Evolutionary conservation across 768 basidiomycete genomes (phyloP).

Genomic region (Tephrocybe sp.): DNA sequence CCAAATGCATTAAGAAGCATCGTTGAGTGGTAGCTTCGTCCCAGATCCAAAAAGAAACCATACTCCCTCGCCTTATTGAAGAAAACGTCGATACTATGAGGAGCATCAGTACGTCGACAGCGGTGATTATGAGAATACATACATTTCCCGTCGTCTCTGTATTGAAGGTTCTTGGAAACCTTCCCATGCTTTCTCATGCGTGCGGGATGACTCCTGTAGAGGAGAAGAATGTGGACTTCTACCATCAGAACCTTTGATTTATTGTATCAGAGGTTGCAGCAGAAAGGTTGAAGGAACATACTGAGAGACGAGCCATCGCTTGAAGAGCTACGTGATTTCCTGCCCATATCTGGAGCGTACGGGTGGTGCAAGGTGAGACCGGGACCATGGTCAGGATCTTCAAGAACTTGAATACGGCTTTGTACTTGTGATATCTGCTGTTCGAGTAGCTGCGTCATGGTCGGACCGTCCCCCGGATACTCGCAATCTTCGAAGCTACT

Average conservation of each 20-base stretch:
- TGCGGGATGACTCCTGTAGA: not conserved
- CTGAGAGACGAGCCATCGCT: not conserved
- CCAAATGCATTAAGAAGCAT: slow-evolving; percentile 46
- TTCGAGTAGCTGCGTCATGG: slow-evolving; percentile 8
- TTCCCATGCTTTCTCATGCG: not conserved
- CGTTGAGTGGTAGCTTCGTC: slow-evolving; percentile 41
- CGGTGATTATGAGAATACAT: not conserved
- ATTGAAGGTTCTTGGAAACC: not conserved
- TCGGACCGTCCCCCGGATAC: slow-evolving; percentile 9
- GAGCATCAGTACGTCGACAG: not conserved
- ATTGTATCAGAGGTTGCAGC: not conserved
- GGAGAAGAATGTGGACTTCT: not conserved
- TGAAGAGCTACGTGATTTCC: not conserved
- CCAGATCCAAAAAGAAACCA: slow-evolving; percentile 57
- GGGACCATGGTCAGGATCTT: slow-evolving; percentile 1
- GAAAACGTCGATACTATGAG: slow-evolving; percentile 7
- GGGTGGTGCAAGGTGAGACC: slow-evolving; percentile 9
- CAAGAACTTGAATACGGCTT: slow-evolving; percentile 4
- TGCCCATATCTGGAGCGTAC: not conserved
- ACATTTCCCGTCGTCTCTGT: not conserved
- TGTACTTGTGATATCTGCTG: slow-evolving; percentile 9
- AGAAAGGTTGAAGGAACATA: not conserved
- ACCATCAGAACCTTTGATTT: not conserved
- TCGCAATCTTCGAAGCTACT: slow-evolving; percentile 13
- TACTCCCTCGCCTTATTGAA: slow-evolving; percentile 27